Evolutionary conservation across 2,329 filamentous ascomycete species (phyloP), one percentile per base, ranked within the genome.

Genomic region (Talaromyces atroroseus): DNA sequence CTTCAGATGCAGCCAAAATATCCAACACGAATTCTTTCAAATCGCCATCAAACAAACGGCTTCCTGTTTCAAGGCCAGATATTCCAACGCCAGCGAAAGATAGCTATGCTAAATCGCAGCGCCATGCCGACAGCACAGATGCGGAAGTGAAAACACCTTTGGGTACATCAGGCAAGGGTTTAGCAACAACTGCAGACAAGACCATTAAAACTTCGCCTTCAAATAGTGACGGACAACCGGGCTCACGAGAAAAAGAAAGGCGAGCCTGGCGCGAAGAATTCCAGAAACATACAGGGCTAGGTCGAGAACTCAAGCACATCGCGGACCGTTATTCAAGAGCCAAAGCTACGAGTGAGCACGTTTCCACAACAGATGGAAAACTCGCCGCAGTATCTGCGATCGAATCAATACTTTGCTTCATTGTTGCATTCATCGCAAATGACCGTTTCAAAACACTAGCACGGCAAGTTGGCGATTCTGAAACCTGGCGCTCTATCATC

Each of bases 321-420:
- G 74, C 74, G 14, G 66, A 72, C 34, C 66, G 71, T 54, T 65
- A 70, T 53, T 67, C 67, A n/a, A 54, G 56, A 34, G 57, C 65
- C 21, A 71, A 66, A 60, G 67, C 56, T 29, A 49, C 53, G 16
- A 53, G 26, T 32, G 54, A 66, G 11, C 62, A 60, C 10, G 61
- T 62, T n/a, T 65, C 69, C 23, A 60, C 49, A 23, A 56, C 57
- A 20, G 70, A 71, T 49, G 69, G 70, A 50, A 75, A 74, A 56
- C 63, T 72, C 32, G 70, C 71, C 26, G 71, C 69, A 16, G 68
- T 68, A 14, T 70, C 71, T 48, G 73, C 68, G 16, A 69, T 78
- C 32, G 77, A 79, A 60, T 72, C 74, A 11, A 67, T 78, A 44
- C 66, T 79, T 42, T 76, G 74, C 58, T 79, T 78, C 59, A 75